These are phyloP conservation scores for Pilasporangium apinafurcum DNA, from an alignment of 352 stramenopile species.

Conservation along the genomic window DNA sequence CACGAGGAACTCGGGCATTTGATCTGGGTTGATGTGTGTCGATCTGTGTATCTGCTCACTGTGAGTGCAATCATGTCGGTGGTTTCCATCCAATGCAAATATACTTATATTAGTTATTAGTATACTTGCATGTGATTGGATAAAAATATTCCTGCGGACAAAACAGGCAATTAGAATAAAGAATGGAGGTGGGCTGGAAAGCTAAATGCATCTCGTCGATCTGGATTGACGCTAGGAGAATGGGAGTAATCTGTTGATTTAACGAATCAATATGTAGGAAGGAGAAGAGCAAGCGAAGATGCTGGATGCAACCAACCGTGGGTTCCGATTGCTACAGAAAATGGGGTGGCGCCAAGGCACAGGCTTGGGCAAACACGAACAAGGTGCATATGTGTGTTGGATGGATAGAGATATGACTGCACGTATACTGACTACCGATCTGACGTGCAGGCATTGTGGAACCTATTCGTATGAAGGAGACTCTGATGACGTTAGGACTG, in stretches of 20 bases:
- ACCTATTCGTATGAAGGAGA: conserved; percentile 55
- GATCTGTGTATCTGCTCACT: not conserved
- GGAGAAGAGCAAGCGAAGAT: not conserved
- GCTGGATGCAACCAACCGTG: conserved; percentile 43
- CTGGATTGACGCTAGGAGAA: too few species aligned
- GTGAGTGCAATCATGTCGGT: too few species aligned
- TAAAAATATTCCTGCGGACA: not conserved
- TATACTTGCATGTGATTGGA: not conserved
- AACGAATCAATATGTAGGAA: not conserved
- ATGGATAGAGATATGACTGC: not conserved
- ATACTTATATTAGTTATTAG: conserved; percentile 3
- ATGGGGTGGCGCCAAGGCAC: conserved; percentile 55
- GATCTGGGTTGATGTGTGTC: too few species aligned
- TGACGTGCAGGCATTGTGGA: conserved; percentile 34
- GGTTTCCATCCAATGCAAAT: too few species aligned
- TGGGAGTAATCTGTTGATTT: too few species aligned
- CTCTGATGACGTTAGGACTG: conserved; percentile 46
- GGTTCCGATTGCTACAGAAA: conserved; percentile 48
- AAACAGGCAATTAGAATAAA: too few species aligned
- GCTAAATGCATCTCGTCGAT: too few species aligned
- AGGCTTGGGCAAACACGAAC: conserved; percentile 38
- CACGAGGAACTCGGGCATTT: conserved; percentile 68
- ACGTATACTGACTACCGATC: not conserved
- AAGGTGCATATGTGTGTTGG: conserved; percentile 35
- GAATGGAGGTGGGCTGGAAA: too few species aligned